Evolutionary conservation across 225 moss, liverwort and hornwort genomes (phyloP), one percentile per base, ranked within the genome.

Genomic region (Takakia lepidozioides): DNA sequence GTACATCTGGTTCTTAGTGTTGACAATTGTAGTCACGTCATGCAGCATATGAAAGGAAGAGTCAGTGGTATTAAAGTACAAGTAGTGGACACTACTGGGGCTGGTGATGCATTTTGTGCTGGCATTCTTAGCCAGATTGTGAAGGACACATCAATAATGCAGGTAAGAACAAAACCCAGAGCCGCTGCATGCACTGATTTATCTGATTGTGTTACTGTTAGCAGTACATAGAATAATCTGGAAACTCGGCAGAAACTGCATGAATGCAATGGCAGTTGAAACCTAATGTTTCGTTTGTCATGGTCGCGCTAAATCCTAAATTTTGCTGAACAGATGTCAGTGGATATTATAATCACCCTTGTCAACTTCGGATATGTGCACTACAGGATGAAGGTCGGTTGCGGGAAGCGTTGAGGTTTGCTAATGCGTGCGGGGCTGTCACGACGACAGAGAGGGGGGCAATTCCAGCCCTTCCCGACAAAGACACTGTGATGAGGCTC

Each of bases 381-480:
- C 11, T 19, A 17, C 63, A 79, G 78, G 54, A 79, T 51, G 73
- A 79, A 58, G 49, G 55, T 29, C 61, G 59, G 53, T 57, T 79
- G 66, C 62, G 66, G 16, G 78, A 70, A 53, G 63, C 69, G 39
- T 66, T 79, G 46, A 19, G 44, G 8, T 79, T 54, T 63, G 78
- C 78, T 24, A 79, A 79, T 48, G 70, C 73, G 48, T 79, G 78
- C 27, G 78, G 78, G 56, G 78, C 78, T 19, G 74, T 79, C 46
- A 79, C 78, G 26, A 79, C 78, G 18, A 79, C 78, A 10, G 78
- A 70, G 43, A 60, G 78, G 63, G 78, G 78, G 66, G 78, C 78
- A 49, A 79, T 79, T 67, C 78, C 78, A 17, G 62, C 78, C 4
- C 73, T 79, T 63, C 78, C 78, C 46, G 73, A 79, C 53, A 70